Percentiles rank a stretch among this genome's conserved stretches.
phyloP scores from a whole-genome alignment of 2,329 filamentous ascomycete genomes.

The Hypoxylon sp. region DNA sequence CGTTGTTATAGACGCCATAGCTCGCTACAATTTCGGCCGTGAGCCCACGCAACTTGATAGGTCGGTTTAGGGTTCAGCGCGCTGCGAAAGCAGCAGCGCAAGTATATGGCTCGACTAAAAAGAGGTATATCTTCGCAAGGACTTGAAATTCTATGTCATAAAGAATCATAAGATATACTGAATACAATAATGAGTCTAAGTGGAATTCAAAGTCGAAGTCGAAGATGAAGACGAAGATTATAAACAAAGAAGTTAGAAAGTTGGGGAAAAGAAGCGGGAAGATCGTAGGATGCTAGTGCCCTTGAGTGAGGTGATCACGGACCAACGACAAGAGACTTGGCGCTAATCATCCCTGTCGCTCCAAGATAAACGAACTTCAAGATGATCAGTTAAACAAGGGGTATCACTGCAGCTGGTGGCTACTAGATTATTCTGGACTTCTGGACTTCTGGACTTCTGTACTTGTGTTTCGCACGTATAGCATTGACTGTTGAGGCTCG shows the following conservation, averaged over 20 bases:
- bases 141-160: neutral
- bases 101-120: slow-evolving; percentile 7
- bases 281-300: slow-evolving; percentile 24
- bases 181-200: neutral
- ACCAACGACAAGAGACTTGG: slow-evolving; percentile 15
- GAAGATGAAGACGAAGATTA: neutral
- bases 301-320: slow-evolving; percentile 33
- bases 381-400: neutral
- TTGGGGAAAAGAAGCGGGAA: slow-evolving; percentile 19
- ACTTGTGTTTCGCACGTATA: neutral
- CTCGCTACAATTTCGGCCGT: slow-evolving; percentile 12
- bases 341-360: slow-evolving; percentile 15
- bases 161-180: neutral
- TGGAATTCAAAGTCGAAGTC: neutral
- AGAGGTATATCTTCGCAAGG: neutral
- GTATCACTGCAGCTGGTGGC: neutral
- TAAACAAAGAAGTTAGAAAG: slow-evolving; percentile 25
- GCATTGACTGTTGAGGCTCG: slow-evolving; percentile 26
- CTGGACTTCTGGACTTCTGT: neutral
- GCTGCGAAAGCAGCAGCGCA: slow-evolving; percentile 24
- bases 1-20: slow-evolving; percentile 46
- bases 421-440: slow-evolving; percentile 1
- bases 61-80: slow-evolving; percentile 31
- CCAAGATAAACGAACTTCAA: slow-evolving; percentile 4
- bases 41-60: slow-evolving; percentile 30